phyloP scores from a whole-genome alignment of 2,329 filamentous ascomycete genomes.

The Amauroascus niger region DNA sequence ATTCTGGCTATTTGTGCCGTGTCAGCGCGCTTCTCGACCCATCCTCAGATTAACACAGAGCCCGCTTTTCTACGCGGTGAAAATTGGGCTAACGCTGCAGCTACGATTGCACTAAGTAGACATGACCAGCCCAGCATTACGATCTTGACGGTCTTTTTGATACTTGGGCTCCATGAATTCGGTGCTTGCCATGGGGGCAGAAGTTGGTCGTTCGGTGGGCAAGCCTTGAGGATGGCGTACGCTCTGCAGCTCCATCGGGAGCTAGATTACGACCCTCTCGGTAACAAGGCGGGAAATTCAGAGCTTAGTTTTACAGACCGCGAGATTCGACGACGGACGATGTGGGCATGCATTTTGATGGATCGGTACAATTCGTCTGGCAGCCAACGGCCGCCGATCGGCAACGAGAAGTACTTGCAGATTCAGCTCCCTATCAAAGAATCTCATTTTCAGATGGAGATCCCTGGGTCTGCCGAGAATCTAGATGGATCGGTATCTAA shows the following conservation, averaged over 20 bases:
- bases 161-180: conserved; percentile 88
- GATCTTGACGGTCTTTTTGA: conserved; percentile 78
- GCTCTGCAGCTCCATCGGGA: conserved; percentile 89
- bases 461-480: conserved; percentile 76
- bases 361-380: conserved; percentile 95
- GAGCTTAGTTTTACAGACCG: conserved; percentile 82
- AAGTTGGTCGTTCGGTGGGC: conserved; percentile 91
- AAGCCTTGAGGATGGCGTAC: conserved; percentile 94
- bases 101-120: conserved; percentile 73
- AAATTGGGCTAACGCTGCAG: conserved; percentile 78
- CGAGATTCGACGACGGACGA: conserved; percentile 82
- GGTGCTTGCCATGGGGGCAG: conserved; percentile 92
- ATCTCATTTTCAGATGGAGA: conserved; percentile 79
- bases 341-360: conserved; percentile 99
- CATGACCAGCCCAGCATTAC: conserved; percentile 96
- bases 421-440: conserved; percentile 89
- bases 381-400: conserved; percentile 81
- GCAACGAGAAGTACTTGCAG: conserved; percentile 78
- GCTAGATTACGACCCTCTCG: conserved; percentile 67
- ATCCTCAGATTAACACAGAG: conserved; percentile 65
- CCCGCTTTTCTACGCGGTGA: conserved; percentile 82
- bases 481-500: conserved; percentile 62
- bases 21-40: conserved; percentile 86
- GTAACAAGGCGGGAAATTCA: conserved; percentile 48
- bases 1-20: conserved; percentile 91